Evolutionary conservation across 2,329 filamentous ascomycete species (phyloP).

Genomic region (Beauveria sp.): DNA sequence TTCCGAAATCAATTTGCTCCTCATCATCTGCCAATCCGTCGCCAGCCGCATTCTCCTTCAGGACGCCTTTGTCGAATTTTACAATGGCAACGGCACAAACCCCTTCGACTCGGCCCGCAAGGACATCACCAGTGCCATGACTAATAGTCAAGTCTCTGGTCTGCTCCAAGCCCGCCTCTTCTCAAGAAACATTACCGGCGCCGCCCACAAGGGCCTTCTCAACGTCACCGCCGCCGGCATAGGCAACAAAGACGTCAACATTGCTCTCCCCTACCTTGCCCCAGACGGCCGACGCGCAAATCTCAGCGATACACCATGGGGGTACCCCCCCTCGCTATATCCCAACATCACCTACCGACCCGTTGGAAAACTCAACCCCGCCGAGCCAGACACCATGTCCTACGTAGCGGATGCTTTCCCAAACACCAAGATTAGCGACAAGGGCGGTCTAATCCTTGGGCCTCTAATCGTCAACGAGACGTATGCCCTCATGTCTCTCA

Average conservation of each 20-base stretch:
- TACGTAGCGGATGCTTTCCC: conserved; percentile 43
- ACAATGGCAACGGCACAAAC: conserved; percentile 43
- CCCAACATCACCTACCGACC: conserved; percentile 66
- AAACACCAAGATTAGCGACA: conserved; percentile 40
- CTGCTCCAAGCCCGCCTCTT: conserved; percentile 67
- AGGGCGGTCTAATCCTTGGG: conserved; percentile 62
- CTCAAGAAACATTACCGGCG: conserved; percentile 56
- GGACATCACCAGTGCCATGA: conserved; percentile 66
- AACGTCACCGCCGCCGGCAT: conserved; percentile 51
- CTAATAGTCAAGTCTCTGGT: conserved; percentile 46
- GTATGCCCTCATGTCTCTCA: conserved; percentile 73
- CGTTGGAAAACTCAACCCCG: conserved; percentile 32
- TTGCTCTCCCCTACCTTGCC: conserved; percentile 55
- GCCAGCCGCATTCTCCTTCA: conserved; percentile 59
- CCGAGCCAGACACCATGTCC: conserved; percentile 32
- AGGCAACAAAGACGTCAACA: conserved; percentile 25
- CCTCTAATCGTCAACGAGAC: conserved; percentile 66
- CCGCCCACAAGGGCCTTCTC: conserved; percentile 45
- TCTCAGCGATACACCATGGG: conserved; percentile 54
- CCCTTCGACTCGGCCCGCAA: conserved; percentile 54
- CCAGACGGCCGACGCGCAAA: conserved; percentile 50
- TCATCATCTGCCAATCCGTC: conserved; percentile 66
- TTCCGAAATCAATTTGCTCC: conserved; percentile 70
- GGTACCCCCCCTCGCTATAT: conserved; percentile 66
- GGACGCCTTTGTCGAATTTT: conserved; percentile 43